Percentiles rank a stretch among this genome's conserved stretches.
phyloP scores from a whole-genome alignment of 306 rosid species.

The Ochetophila trinervis region DNA sequence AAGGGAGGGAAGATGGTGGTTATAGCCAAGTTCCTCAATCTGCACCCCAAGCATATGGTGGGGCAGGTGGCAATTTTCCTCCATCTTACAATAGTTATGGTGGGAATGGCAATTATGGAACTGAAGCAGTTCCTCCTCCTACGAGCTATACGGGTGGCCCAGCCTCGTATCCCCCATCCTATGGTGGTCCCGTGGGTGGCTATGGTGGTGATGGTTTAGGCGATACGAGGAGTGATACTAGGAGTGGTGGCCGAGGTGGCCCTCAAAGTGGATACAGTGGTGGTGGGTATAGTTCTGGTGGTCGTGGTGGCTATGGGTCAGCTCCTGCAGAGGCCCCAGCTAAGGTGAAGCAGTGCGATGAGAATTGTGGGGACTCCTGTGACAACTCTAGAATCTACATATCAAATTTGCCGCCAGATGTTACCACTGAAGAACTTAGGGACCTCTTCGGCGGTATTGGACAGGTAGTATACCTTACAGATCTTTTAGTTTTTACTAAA shows the following conservation, averaged over 20 bases:
- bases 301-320: conserved; percentile 71
- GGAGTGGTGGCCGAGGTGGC: conserved; percentile 59
- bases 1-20: conserved; percentile 77
- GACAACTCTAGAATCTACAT: conserved; percentile 97
- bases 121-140: conserved; percentile 95
- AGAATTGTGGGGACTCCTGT: conserved; percentile 76
- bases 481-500: conserved; percentile 28
- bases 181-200: conserved; percentile 65
- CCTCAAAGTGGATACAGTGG: conserved; percentile 50
- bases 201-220: conserved; percentile 53
- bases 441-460: conserved; percentile 99
- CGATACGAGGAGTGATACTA: conserved; percentile 53
- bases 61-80: conserved; percentile 58
- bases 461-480: conserved; percentile 52
- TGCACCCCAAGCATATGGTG: conserved; percentile 55
- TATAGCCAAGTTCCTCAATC: conserved; percentile 72
- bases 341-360: conserved; percentile 91
- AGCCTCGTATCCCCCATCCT: conserved; percentile 77
- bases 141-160: conserved; percentile 85
- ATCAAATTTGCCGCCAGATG: conserved; percentile 91
- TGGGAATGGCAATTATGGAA: conserved; percentile 61
- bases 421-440: conserved; percentile 79
- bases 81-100: conserved; percentile 51
- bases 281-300: conserved; percentile 53
- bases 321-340: conserved; percentile 62